phyloP scores from a whole-genome alignment of 116 monocot species.

The Trichopus zeylanicus region DNA sequence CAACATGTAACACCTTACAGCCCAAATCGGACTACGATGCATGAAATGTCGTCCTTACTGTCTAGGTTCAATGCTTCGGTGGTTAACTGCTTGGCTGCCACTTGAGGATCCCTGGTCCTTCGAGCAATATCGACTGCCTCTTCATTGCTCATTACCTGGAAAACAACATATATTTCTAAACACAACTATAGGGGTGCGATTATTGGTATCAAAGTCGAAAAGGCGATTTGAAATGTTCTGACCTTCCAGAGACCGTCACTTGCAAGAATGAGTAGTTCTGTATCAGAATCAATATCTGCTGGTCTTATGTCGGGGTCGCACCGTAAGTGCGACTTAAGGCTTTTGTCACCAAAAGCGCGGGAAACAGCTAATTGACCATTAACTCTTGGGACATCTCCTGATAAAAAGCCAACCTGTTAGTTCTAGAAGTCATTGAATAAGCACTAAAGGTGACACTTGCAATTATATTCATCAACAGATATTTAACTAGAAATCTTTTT shows the following conservation, averaged over 20 bases:
- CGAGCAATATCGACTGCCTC: constrained; percentile 58
- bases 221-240: background rate
- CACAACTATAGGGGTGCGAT: background rate
- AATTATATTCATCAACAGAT: too few relatives aligned
- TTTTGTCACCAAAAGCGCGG: constrained; percentile 86
- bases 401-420: constrained; percentile 6
- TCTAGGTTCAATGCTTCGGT: constrained; percentile 55
- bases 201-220: background rate
- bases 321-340: constrained; percentile 78
- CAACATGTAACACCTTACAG: background rate
- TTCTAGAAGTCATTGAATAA: background rate
- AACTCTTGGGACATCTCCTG: constrained; percentile 94
- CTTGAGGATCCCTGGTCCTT: constrained; percentile 56
- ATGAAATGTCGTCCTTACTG: constrained; percentile 88
- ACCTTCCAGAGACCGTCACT: constrained; percentile 99
- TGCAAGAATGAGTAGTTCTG: constrained; percentile 73
- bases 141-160: constrained; percentile 78
- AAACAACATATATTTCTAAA: background rate
- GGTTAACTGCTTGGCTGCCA: constrained; percentile 63
- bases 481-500: background rate
- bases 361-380: constrained; percentile 94
- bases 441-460: background rate
- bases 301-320: constrained; percentile 68
- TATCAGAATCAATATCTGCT: constrained; percentile 25
- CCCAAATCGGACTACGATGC: constrained; percentile 72